Conservation (phyloP, 495 filamentous ascomycete species). For the Rhypophila decipiens region DNA sequence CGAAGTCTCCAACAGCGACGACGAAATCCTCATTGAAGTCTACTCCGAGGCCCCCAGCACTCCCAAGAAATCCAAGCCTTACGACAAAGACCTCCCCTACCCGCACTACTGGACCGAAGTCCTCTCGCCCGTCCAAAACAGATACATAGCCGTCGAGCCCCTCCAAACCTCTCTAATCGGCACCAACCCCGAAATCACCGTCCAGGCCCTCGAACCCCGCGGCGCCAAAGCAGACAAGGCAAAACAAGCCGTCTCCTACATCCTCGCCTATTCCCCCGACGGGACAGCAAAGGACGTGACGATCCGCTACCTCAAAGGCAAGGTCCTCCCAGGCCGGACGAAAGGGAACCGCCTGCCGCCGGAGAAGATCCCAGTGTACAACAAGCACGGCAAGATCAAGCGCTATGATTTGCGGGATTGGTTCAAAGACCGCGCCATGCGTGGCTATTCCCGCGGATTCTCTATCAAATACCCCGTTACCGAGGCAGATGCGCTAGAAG, state of each 20-base stretch:
- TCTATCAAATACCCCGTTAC: conserved; percentile 49
- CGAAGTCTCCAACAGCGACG: conserved; percentile 26
- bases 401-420: conserved; percentile 71
- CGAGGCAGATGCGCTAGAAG: conserved; percentile 69
- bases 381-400: conserved; percentile 63
- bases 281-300: conserved; percentile 94
- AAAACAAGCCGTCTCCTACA: conserved; percentile 87
- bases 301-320: conserved; percentile 79
- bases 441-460: conserved; percentile 58
- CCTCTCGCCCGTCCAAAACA: conserved; percentile 69
- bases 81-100: conserved; percentile 67
- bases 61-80: conserved; percentile 19
- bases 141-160: conserved; percentile 71
- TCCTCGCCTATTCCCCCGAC: conserved; percentile 79
- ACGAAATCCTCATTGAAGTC: conserved; percentile 36
- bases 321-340: conserved; percentile 80
- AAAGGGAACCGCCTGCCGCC: conserved; percentile 74
- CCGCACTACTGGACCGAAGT: conserved; percentile 94
- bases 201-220: conserved; percentile 76
- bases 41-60: conserved; percentile 16
- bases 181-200: conserved; percentile 57
- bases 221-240: conserved; percentile 73
- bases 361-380: conserved; percentile 73
- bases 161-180: conserved; percentile 63
- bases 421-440: conserved; percentile 73